phyloP scores from a whole-genome alignment of 2,329 filamentous ascomycete species.

The Fragosphaeria purpurea region DNA sequence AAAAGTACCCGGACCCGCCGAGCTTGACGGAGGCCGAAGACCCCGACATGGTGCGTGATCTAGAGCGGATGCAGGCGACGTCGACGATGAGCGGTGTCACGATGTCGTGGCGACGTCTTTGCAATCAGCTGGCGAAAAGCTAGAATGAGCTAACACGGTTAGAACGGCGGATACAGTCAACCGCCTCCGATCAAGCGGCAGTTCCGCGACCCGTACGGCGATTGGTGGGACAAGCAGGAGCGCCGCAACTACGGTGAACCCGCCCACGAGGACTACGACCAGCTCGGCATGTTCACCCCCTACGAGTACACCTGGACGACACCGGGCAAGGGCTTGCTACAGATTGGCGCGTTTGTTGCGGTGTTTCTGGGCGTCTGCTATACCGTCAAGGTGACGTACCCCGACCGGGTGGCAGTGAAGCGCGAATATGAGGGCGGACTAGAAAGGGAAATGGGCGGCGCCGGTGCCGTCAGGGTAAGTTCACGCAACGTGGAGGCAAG shows the following conservation, averaged over 20 bases:
- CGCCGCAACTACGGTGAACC: constrained; percentile 94
- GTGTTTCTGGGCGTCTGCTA: constrained; percentile 56
- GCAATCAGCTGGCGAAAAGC: background rate
- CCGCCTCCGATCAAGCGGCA: constrained; percentile 73
- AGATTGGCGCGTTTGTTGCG: constrained; percentile 58
- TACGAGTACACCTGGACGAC: constrained; percentile 80
- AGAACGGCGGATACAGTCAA: constrained; percentile 82
- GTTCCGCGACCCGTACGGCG: constrained; percentile 82
- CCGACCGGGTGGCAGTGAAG: constrained; percentile 59
- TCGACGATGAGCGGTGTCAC: background rate
- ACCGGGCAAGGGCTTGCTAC: constrained; percentile 57
- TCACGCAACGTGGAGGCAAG: background rate
- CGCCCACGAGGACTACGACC: constrained; percentile 92
- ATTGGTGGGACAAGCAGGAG: constrained; percentile 98
- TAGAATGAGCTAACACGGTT: constrained; percentile 15
- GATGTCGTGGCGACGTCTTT: no score
- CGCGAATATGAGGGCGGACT: constrained; percentile 64
- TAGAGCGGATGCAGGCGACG: background rate
- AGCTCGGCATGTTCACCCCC: constrained; percentile 79
- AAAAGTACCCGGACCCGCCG: constrained; percentile 41
- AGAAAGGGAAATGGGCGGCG: constrained; percentile 64
- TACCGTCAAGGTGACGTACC: constrained; percentile 58
- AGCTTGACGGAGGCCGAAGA: constrained; percentile 49
- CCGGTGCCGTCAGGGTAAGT: constrained; percentile 52
- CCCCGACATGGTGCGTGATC: constrained; percentile 51